phyloP scores from a whole-genome alignment of 176 grass and related monocot species.

The Dendrocalamus sinicus region DNA sequence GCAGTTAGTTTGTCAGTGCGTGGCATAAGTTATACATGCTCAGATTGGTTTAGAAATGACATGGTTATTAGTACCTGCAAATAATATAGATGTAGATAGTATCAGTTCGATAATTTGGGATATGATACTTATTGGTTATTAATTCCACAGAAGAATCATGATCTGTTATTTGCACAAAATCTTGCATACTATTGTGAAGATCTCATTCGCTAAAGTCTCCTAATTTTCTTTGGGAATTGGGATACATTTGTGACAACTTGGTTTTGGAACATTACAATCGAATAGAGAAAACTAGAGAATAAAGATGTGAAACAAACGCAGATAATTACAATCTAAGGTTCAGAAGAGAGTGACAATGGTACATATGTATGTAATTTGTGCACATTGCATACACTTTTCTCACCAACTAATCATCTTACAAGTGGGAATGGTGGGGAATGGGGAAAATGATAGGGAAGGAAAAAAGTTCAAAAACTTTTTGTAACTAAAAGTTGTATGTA shows the following conservation, averaged over 20 bases:
- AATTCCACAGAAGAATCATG: background rate
- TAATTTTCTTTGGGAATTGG: background rate
- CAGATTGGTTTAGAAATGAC: slow-evolving; percentile 17
- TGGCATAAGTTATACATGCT: background rate
- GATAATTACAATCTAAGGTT: background rate
- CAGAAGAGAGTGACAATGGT: background rate
- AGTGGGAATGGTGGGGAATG: background rate
- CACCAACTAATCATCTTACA: background rate
- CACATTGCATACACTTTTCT: background rate
- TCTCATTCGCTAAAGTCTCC: background rate
- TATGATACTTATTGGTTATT: background rate
- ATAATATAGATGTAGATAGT: background rate
- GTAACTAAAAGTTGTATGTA: background rate
- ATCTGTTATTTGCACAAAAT: background rate
- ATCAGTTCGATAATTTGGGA: background rate
- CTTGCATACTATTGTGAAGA: background rate
- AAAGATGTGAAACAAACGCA: background rate
- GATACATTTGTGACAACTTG: slow-evolving; percentile 15
- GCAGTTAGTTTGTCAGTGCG: background rate
- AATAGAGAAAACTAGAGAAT: background rate
- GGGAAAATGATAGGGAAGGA: background rate
- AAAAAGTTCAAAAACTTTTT: background rate
- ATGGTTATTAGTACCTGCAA: background rate
- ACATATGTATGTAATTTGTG: background rate
- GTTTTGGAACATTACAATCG: background rate